These are phyloP conservation scores for Limonium bicolor DNA, from an alignment of 148 eudicot genomes.

Conservation along the genomic window DNA sequence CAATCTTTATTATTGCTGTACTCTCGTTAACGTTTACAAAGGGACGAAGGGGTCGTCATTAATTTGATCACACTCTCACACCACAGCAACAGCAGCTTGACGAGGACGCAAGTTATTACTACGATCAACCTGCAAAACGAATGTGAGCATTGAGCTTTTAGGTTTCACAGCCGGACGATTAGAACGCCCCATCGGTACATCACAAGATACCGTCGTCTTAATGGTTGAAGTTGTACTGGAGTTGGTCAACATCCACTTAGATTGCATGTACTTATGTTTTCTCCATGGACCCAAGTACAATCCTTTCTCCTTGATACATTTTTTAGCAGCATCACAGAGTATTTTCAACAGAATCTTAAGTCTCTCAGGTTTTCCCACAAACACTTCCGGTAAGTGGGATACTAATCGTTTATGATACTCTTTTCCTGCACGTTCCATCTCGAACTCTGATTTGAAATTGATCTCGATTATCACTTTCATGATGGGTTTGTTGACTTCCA, in stretches of 20 bases:
- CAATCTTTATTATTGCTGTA: too few species aligned
- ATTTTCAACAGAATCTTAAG: constrained; percentile 14
- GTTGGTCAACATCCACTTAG: too few species aligned
- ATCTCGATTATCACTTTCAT: constrained; percentile 17
- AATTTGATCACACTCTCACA: too few species aligned
- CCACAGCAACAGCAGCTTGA: constrained; percentile 3
- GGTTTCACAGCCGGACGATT: not conserved
- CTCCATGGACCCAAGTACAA: constrained; percentile 32
- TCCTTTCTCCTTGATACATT: constrained; percentile 18
- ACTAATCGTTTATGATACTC: constrained; percentile 16
- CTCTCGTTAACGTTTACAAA: too few species aligned
- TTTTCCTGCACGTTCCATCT: constrained; percentile 17
- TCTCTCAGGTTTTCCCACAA: constrained; percentile 16
- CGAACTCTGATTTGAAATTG: constrained; percentile 21
- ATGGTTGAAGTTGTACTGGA: too few species aligned
- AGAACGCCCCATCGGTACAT: not conserved
- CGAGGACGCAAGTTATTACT: not conserved
- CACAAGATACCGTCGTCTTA: not conserved
- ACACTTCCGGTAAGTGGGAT: constrained; percentile 14
- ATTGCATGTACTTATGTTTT: constrained; percentile 43
- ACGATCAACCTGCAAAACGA: not conserved
- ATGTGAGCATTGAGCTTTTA: constrained; percentile 1
- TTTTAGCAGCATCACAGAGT: constrained; percentile 16
- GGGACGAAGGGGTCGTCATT: too few species aligned
- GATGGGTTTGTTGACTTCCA: constrained; percentile 1